Conservation (phyloP, 495 filamentous ascomycete species). For the Penicillium angulare region DNA sequence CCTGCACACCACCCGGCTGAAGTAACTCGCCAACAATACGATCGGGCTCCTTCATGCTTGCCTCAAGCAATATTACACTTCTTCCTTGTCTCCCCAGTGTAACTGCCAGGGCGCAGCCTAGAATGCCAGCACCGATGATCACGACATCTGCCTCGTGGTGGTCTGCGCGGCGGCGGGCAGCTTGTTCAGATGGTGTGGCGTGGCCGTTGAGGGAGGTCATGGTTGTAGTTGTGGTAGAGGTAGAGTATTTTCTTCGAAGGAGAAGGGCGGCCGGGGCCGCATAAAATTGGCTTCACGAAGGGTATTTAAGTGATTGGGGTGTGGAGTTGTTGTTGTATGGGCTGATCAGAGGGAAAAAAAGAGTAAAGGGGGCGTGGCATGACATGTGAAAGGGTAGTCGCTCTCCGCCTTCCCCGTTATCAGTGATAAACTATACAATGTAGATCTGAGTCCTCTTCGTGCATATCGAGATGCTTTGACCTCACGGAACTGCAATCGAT, state of each 20-base stretch:
- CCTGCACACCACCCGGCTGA: conserved; percentile 85
- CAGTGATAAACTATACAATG: conserved; percentile 1
- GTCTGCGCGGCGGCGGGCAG: conserved; percentile 40
- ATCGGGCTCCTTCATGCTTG: conserved; percentile 88
- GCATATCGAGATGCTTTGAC: too few relatives aligned
- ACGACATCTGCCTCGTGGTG: conserved; percentile 74
- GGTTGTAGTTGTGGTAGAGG: conserved; percentile 1
- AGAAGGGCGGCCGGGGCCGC: conserved; percentile 13
- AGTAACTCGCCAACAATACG: conserved; percentile 94
- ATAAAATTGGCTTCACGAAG: conserved; percentile 15
- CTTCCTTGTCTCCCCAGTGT: conserved; percentile 84
- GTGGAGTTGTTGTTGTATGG: conserved; percentile 13
- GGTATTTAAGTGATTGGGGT: too few relatives aligned
- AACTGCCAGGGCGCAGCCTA: conserved; percentile 86
- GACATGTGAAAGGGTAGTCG: conserved; percentile 38
- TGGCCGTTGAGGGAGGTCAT: conserved; percentile 21
- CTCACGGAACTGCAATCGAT: too few relatives aligned
- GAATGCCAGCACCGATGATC: conserved; percentile 84
- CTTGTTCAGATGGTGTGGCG: conserved; percentile 20
- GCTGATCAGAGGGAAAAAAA: conserved; percentile 15
- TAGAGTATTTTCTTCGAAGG: not conserved
- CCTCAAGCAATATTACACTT: conserved; percentile 87
- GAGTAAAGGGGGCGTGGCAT: conserved; percentile 32
- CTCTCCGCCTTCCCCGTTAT: conserved; percentile 17
- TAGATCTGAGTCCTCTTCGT: conserved; percentile 1